phyloP scores from a whole-genome alignment of 306 rosid genomes.

The Delonix regia region DNA sequence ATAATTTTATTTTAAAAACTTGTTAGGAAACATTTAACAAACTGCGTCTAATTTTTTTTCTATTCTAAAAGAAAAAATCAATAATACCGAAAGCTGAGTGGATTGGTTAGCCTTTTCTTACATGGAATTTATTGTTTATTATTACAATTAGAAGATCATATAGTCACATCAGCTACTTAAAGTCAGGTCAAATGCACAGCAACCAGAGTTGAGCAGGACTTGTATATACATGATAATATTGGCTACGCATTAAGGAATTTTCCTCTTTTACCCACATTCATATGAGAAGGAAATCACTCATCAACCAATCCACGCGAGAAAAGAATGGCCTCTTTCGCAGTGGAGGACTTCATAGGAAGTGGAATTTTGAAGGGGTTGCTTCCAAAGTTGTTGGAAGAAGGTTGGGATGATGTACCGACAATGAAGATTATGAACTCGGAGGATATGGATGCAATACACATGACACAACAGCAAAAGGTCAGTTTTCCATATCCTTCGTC shows the following conservation, averaged over 20 bases:
- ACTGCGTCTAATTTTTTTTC: background rate
- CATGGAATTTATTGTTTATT: background rate
- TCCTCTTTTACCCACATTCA: constrained; percentile 10
- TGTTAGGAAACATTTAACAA: background rate
- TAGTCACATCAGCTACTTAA: constrained; percentile 12
- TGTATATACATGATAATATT: constrained; percentile 28
- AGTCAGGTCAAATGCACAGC: constrained; percentile 15
- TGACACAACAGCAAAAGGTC: constrained; percentile 82
- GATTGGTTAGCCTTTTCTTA: background rate
- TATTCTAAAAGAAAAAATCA: background rate
- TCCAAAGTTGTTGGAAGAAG: constrained; percentile 74
- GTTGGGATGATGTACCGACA: constrained; percentile 95
- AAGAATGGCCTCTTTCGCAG: constrained; percentile 78
- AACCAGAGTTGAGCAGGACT: constrained; percentile 4
- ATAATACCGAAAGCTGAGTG: background rate
- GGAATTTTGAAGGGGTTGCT: constrained; percentile 73
- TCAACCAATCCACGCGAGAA: constrained; percentile 19
- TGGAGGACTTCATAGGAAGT: constrained; percentile 80
- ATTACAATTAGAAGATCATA: background rate
- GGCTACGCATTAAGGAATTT: constrained; percentile 12
- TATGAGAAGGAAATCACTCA: constrained; percentile 8
- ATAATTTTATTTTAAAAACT: too few species aligned
- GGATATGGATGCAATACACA: constrained; percentile 75
- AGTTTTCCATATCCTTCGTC: constrained; percentile 9
- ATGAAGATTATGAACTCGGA: constrained; percentile 77